Conservation (phyloP, 2,329 filamentous ascomycete species). For the Pezicula neosporulosa region DNA sequence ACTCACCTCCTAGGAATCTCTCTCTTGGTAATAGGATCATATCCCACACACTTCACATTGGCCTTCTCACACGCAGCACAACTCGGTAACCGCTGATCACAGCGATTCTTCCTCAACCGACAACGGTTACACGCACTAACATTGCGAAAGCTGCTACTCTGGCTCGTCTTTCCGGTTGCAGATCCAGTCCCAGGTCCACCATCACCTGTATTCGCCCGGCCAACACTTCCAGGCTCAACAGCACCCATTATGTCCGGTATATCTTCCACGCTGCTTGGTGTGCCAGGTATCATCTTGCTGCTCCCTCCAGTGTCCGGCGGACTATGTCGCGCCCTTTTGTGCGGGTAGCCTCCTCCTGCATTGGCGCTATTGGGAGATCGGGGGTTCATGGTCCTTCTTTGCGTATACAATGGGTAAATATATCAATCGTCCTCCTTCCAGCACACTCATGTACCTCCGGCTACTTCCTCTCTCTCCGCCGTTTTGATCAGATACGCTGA, state of each 20-base stretch:
- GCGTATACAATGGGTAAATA: neutral
- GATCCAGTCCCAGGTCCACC: conserved; percentile 25
- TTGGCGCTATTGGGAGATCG: conserved; percentile 45
- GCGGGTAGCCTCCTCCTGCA: conserved; percentile 35
- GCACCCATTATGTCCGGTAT: conserved; percentile 1
- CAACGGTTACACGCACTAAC: conserved; percentile 95
- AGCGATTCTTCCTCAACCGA: conserved; percentile 87
- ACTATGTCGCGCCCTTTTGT: conserved; percentile 54
- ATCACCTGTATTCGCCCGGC: conserved; percentile 1
- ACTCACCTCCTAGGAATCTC: conserved; percentile 77
- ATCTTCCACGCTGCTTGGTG: conserved; percentile 19
- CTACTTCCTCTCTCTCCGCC: neutral
- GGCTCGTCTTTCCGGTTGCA: conserved; percentile 44
- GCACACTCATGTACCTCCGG: neutral
- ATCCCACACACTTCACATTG: conserved; percentile 87
- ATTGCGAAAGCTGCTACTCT: conserved; percentile 72
- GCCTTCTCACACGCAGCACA: conserved; percentile 93
- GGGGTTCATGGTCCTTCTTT: conserved; percentile 36
- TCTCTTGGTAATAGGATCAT: conserved; percentile 93
- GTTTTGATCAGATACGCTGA: neutral
- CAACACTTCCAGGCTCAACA: neutral
- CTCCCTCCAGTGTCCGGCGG: conserved; percentile 37
- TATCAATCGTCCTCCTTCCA: neutral
- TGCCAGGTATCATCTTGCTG: conserved; percentile 17
- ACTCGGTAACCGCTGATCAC: conserved; percentile 87